Conservation (phyloP, 148 eudicot species). For the Rhododendron simsii region DNA sequence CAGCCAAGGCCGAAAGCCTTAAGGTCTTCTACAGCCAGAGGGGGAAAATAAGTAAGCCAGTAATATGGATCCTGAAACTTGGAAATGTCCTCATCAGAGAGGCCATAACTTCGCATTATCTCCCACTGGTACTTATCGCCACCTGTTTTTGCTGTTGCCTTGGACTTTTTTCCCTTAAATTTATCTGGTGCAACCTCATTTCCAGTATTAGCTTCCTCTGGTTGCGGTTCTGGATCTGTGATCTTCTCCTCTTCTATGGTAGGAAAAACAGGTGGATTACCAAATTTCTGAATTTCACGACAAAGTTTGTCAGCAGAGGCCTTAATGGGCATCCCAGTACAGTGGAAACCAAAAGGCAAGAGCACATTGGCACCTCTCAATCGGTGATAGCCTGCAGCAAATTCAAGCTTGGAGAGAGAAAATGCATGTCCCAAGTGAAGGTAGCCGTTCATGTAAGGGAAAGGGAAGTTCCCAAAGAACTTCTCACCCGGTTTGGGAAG, state of each 20-base stretch:
- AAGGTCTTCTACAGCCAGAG: slow-evolving; percentile 74
- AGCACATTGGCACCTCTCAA: slow-evolving; percentile 83
- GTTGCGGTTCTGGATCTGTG: slow-evolving; percentile 25
- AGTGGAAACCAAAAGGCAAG: slow-evolving; percentile 86
- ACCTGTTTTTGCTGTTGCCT: slow-evolving; percentile 70
- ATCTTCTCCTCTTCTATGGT: slow-evolving; percentile 40
- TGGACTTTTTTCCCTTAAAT: slow-evolving; percentile 84
- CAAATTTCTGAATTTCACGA: slow-evolving; percentile 65
- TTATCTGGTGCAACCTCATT: slow-evolving; percentile 47
- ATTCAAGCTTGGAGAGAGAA: slow-evolving; percentile 85
- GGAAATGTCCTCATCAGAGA: slow-evolving; percentile 62
- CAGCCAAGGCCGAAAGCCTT: slow-evolving; percentile 83
- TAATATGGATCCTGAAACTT: slow-evolving; percentile 56
- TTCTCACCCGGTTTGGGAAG: slow-evolving; percentile 69
- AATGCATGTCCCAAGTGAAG: slow-evolving; percentile 92
- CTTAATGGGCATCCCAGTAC: slow-evolving; percentile 95
- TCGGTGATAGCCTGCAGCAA: slow-evolving; percentile 82
- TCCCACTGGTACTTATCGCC: slow-evolving; percentile 80
- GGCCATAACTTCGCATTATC: slow-evolving; percentile 83
- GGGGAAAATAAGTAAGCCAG: slow-evolving; percentile 78
- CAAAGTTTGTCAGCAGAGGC: slow-evolving; percentile 85
- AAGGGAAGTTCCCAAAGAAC: slow-evolving; percentile 89
- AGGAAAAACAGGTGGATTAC: slow-evolving; percentile 75
- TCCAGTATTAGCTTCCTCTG: slow-evolving; percentile 36
- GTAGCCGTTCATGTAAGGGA: slow-evolving; percentile 94